Conservation (phyloP, 139 green algal genomes). For the Chlorella sp. region DNA sequence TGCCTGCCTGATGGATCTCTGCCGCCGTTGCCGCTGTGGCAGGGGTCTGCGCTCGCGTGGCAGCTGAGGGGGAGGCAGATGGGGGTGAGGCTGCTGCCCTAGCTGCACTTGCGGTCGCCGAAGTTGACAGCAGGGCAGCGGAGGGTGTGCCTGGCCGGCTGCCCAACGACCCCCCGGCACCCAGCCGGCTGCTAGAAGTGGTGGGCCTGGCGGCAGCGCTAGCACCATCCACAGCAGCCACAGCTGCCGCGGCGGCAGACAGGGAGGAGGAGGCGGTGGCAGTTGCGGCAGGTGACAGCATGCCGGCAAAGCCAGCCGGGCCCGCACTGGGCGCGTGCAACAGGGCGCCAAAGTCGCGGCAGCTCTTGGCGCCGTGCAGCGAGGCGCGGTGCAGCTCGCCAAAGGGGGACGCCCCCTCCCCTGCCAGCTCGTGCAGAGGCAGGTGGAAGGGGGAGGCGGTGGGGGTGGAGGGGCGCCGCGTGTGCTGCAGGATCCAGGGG, state of each 20-base stretch:
- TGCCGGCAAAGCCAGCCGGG: too few species aligned
- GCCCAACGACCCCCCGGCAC: not conserved
- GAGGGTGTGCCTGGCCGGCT: not conserved
- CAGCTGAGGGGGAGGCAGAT: too few species aligned
- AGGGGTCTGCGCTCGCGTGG: too few species aligned
- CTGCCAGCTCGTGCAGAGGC: not conserved
- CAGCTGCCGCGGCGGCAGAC: not conserved
- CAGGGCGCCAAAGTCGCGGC: conserved; percentile 12
- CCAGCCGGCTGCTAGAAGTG: not conserved
- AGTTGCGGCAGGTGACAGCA: not conserved
- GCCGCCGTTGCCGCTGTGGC: too few species aligned
- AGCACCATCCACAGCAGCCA: not conserved
- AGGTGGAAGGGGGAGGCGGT: not conserved
- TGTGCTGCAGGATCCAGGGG: conserved; percentile 42
- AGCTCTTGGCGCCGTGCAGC: conserved; percentile 38
- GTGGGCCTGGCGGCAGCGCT: not conserved
- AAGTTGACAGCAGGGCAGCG: not conserved
- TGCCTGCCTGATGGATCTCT: too few species aligned
- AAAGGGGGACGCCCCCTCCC: not conserved
- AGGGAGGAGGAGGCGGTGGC: not conserved
- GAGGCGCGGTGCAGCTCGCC: not conserved
- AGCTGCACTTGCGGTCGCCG: not conserved
- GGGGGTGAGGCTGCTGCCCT: too few species aligned
- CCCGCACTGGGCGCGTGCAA: too few species aligned
- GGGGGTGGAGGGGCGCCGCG: not conserved